Evolutionary conservation across 108 stramenopile genomes (phyloP), one percentile per base, ranked within the genome.

Genomic region (Cyclotella atomus): DNA sequence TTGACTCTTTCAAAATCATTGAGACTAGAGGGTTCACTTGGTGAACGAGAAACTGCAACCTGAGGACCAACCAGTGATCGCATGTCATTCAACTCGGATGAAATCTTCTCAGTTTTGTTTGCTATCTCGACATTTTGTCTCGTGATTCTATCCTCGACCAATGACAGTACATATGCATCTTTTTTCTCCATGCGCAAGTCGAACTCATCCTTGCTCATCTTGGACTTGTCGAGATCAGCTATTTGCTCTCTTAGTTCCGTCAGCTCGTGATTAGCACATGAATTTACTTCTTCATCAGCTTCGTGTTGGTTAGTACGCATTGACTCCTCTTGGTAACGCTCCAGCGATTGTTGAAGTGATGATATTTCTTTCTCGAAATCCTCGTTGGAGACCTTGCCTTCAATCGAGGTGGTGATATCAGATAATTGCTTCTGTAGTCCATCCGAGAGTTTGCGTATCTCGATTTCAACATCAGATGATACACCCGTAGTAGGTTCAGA

Each of bases 1-100:
- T n/a, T n/a, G n/a, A n/a, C n/a, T n/a, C n/a, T n/a, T n/a, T n/a
- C n/a, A n/a, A n/a, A n/a, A n/a, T n/a, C n/a, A n/a, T n/a, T n/a
- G n/a, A n/a, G n/a, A n/a, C n/a, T n/a, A n/a, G n/a, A n/a, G n/a
- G n/a, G n/a, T n/a, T n/a, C n/a, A n/a, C n/a, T n/a, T n/a, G n/a
- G n/a, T n/a, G n/a, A n/a, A n/a, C n/a, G n/a, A n/a, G n/a, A n/a
- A n/a, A n/a, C n/a, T n/a, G n/a, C n/a, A n/a, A n/a, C n/a, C n/a
- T 59, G 73, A 57, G 73, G 29, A n/a, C 46, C 65, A 36, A 75
- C 32, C 24, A 55, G 30, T 30, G 63, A 44, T 65, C 54, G 32
- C 24, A 74, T 28, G 5, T 74, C 64, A n/a, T 23, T 49, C 23
- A 71, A 60, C 17, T 59, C 70, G 49, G 20, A 46, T 20, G 38